Conservation (phyloP, 352 stramenopile species). For the Globisporangium solare region DNA sequence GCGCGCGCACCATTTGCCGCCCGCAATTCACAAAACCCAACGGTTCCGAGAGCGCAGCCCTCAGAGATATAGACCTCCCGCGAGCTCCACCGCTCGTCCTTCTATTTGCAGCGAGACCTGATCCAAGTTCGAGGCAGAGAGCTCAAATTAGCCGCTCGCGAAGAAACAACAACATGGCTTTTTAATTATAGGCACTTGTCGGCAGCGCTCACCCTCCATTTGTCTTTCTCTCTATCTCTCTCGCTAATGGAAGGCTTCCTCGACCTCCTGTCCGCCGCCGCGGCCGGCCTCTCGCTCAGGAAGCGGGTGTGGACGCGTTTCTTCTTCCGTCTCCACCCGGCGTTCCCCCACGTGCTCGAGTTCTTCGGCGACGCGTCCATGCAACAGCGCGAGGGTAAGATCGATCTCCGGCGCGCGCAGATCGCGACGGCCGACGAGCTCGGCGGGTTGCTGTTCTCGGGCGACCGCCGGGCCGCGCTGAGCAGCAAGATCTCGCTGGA, state of each 20-base stretch:
- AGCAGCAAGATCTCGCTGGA: slow-evolving; percentile 33
- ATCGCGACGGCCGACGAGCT: slow-evolving; percentile 55
- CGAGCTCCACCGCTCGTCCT: no score
- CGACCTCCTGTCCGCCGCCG: slow-evolving; percentile 37
- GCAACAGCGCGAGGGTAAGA: slow-evolving; percentile 29
- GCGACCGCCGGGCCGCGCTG: slow-evolving; percentile 1
- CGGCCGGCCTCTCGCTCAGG: slow-evolving; percentile 21
- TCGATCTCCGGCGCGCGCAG: slow-evolving; percentile 36
- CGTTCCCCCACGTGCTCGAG: slow-evolving; percentile 47
- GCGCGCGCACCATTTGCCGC: no score
- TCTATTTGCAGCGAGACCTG: no score
- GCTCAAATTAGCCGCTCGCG: no score
- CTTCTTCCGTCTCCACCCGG: slow-evolving; percentile 41
- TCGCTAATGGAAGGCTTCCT: slow-evolving; percentile 53
- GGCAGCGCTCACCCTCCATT: not conserved
- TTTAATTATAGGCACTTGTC: no score
- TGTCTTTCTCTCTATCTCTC: slow-evolving; percentile 1
- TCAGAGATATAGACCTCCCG: no score
- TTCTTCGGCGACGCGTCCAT: slow-evolving; percentile 48
- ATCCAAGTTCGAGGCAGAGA: no score
- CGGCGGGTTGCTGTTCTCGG: slow-evolving; percentile 33
- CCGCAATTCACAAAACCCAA: no score
- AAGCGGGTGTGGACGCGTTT: slow-evolving; percentile 36
- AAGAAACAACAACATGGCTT: no score
- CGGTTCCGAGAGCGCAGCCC: not conserved